Evolutionary conservation across 495 filamentous ascomycete species (phyloP), one percentile per base, ranked within the genome.

Genomic region (Trichoderma reesei): DNA sequence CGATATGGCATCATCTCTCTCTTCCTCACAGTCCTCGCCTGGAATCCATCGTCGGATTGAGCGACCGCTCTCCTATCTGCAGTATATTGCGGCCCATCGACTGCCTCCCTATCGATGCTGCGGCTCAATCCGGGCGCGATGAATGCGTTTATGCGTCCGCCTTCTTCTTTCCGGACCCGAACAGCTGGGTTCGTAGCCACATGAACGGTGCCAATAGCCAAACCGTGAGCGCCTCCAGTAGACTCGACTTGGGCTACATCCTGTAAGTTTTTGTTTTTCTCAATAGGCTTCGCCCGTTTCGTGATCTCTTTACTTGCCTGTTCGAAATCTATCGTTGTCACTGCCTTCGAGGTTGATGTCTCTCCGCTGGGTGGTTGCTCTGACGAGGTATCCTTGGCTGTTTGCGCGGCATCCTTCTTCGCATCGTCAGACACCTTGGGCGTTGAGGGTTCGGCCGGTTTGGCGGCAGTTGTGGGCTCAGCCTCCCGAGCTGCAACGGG

Each of bases 291-390:
- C 51, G 51, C 51, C 51, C 51, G 33, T 56, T 56, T 56, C 51
- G 51, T 56, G 51, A 34, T 56, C 51, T 56, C 51, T 56, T 56
- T 56, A 56, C 51, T 56, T 56, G 51, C 51, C 51, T 56, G 51
- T 56, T 56, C 51, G 51, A n/a, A 14, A 7, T 56, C 51, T 33
- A 34, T 34, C 11, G 26, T 26, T 56, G 26, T 34, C 18, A 34
- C 51, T 56, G 51, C 26, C 26, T 56, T 56, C 5, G 42, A 5
- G 51, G 51, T 56, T 18, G 51, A 33, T 11, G 20, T 14, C 51
- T 33, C 26, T 33, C 9, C 51, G 10, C 9, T 56, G 10, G 51
- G 10, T 56, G 26, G 10, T 56, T 31, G 26, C 18, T 56, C 26
- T 16, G 51, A 56, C 5, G 51, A 34, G 9, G 51, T 34, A 14